phyloP scores from a whole-genome alignment of 208 protist genomes.

The Leishmania martiniquensis region DNA sequence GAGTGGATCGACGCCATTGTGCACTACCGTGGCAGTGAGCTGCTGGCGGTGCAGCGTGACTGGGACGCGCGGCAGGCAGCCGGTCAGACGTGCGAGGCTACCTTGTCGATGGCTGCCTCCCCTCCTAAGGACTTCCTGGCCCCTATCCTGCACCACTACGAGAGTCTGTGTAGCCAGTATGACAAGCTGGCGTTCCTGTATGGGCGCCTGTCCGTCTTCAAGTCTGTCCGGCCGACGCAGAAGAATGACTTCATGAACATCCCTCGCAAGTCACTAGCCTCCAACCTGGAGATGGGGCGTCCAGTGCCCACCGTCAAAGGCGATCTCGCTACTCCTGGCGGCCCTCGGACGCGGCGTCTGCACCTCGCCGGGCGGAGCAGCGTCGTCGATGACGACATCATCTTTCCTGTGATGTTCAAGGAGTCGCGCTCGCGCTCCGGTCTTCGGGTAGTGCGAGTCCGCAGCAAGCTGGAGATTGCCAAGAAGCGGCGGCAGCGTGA shows the following conservation, averaged over 20 bases:
- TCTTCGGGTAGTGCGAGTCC: constrained; percentile 52
- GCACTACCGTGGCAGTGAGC: constrained; percentile 76
- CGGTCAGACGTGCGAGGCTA: constrained; percentile 5
- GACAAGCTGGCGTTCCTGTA: constrained; percentile 75
- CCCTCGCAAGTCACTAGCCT: constrained; percentile 38
- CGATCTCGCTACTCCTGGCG: background rate
- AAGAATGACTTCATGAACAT: constrained; percentile 62
- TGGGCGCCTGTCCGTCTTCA: constrained; percentile 84
- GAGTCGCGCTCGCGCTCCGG: constrained; percentile 60
- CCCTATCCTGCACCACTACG: constrained; percentile 84
- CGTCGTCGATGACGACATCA: constrained; percentile 56
- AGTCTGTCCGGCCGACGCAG: constrained; percentile 72
- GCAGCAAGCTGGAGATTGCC: constrained; percentile 40
- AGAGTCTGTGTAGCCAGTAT: constrained; percentile 52
- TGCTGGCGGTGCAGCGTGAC: constrained; percentile 65
- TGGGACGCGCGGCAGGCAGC: constrained; percentile 10
- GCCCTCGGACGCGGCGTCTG: constrained; percentile 3
- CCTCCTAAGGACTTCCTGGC: constrained; percentile 77
- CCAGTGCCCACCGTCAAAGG: constrained; percentile 4
- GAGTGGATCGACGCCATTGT: constrained; percentile 82
- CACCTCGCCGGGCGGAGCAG: constrained; percentile 24
- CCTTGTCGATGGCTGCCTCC: constrained; percentile 19
- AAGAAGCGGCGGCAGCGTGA: constrained; percentile 30
- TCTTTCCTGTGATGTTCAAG: constrained; percentile 82
- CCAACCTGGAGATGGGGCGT: constrained; percentile 51